Conservation (phyloP, 2,329 filamentous ascomycete species). For the Fusarium chlamydosporum region DNA sequence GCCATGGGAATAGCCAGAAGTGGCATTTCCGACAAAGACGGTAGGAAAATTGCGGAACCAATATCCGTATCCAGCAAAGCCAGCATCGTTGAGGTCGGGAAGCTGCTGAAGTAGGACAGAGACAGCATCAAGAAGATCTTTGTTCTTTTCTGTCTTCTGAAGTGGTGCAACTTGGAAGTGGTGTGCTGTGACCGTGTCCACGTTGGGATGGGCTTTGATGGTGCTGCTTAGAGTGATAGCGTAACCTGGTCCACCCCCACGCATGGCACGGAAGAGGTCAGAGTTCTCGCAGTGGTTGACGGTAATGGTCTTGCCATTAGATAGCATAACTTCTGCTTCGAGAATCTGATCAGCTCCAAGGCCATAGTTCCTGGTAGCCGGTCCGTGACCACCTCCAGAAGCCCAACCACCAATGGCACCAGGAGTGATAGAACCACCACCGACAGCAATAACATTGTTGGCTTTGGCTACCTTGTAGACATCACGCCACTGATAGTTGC, state of each 20-base stretch:
- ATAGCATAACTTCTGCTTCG: constrained; percentile 33
- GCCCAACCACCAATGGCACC: constrained; percentile 38
- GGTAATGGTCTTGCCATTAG: constrained; percentile 20
- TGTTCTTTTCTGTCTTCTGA: constrained; percentile 29
- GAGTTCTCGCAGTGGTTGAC: constrained; percentile 35
- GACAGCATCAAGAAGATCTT: constrained; percentile 22
- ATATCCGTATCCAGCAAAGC: constrained; percentile 34
- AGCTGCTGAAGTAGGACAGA: constrained; percentile 14
- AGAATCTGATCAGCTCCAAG: constrained; percentile 38
- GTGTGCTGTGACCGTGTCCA: constrained; percentile 24
- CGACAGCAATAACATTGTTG: constrained; percentile 33
- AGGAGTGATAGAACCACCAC: constrained; percentile 32
- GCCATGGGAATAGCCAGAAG: constrained; percentile 31
- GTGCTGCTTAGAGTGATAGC: constrained; percentile 33
- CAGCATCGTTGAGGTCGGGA: constrained; percentile 39
- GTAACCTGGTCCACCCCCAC: constrained; percentile 34
- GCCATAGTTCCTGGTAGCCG: constrained; percentile 37
- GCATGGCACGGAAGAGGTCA: constrained; percentile 34
- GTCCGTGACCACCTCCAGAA: constrained; percentile 36
- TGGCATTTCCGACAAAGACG: constrained; percentile 30
- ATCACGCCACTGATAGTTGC: constrained; percentile 37
- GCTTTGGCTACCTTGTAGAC: constrained; percentile 35
- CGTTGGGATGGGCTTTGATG: constrained; percentile 33
- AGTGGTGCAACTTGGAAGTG: constrained; percentile 21
- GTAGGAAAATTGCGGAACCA: constrained; percentile 36